These are phyloP conservation scores for Serendipita sp. DNA, from an alignment of 1,284 basidiomycete genomes.

Conservation along the genomic window DNA sequence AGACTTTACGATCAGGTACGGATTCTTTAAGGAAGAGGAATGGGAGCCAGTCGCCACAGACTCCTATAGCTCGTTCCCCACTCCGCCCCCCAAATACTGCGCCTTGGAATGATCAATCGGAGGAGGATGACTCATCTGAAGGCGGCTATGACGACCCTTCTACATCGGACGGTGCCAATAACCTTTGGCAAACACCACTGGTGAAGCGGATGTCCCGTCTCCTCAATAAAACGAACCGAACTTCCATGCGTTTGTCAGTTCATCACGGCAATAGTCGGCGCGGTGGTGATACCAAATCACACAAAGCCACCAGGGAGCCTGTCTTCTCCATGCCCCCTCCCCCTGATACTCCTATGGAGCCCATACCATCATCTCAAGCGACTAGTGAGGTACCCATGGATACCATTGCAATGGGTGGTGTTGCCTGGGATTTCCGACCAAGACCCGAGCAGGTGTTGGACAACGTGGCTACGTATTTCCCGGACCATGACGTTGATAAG, in stretches of 20 bases:
- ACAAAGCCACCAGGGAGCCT: no score
- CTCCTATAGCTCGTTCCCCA: neutral
- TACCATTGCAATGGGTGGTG: neutral
- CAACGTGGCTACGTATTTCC: slow-evolving; percentile 89
- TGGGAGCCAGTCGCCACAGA: slow-evolving; percentile 2
- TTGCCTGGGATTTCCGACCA: slow-evolving; percentile 50
- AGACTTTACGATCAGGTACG: neutral
- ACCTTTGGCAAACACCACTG: slow-evolving; percentile 3
- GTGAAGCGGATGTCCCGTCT: slow-evolving; percentile 2
- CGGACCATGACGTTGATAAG: slow-evolving; percentile 89
- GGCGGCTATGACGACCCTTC: neutral
- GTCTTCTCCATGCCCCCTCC: no score
- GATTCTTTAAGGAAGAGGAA: neutral
- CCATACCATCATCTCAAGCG: no score
- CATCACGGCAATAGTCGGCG: neutral
- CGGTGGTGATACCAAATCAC: neutral
- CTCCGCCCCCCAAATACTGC: neutral
- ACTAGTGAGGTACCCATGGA: neutral
- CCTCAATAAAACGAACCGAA: neutral
- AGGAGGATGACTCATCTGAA: neutral
- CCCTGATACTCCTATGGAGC: no score
- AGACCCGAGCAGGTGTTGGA: slow-evolving; percentile 90
- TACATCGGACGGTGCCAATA: slow-evolving; percentile 1
- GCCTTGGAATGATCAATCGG: neutral
- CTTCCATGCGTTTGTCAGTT: neutral